Conservation (phyloP, 2,329 filamentous ascomycete genomes). For the Beauveria sp. region DNA sequence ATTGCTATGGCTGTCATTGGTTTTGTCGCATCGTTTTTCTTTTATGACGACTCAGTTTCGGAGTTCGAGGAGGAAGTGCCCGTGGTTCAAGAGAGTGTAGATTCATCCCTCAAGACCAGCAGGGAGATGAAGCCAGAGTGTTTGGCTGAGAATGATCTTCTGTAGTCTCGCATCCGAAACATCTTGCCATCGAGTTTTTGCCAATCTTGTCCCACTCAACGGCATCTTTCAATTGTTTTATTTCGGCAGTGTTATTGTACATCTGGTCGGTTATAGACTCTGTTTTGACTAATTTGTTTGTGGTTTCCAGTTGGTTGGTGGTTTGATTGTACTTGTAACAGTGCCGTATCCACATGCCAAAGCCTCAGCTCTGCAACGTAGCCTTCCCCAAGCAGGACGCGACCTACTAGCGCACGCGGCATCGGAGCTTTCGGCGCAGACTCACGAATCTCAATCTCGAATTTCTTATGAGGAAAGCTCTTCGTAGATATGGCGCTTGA, state of each 20-base stretch:
- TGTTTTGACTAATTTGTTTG: background rate
- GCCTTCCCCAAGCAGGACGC: conserved; percentile 13
- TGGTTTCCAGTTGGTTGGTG: background rate
- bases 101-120: background rate
- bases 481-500: conserved; percentile 55
- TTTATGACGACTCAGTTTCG: background rate
- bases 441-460: conserved; percentile 8
- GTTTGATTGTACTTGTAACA: background rate
- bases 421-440: background rate
- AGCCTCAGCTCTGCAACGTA: conserved; percentile 16
- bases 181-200: too few species aligned
- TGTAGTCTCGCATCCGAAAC: background rate
- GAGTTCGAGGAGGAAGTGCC: background rate
- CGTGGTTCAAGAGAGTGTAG: background rate
- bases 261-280: too few species aligned
- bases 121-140: background rate
- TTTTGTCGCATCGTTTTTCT: background rate
- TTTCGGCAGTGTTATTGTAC: too few species aligned
- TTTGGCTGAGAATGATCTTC: background rate
- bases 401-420: background rate
- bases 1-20: conserved; percentile 11
- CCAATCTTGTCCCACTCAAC: too few species aligned
- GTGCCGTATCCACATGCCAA: conserved; percentile 1
- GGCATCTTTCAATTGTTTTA: too few species aligned
- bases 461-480: conserved; percentile 10